These are phyloP conservation scores for Olyra latifolia DNA, from an alignment of 176 grass and related monocot genomes.

Conservation along the genomic window DNA sequence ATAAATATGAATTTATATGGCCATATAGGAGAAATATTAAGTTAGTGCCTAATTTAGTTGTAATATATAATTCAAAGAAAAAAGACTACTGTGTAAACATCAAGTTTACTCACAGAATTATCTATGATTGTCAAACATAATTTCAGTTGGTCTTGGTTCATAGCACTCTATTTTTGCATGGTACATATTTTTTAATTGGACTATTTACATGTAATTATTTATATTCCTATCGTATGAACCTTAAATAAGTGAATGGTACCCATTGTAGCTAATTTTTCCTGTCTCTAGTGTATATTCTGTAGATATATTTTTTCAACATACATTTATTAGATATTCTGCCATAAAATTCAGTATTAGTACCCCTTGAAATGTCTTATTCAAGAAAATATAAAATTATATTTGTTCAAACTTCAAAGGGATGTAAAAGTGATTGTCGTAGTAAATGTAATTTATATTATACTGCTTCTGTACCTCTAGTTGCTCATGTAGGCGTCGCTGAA, in stretches of 20 bases:
- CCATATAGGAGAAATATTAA: background rate
- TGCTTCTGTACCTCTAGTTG: constrained; percentile 79
- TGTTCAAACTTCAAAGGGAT: constrained; percentile 10
- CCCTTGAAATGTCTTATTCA: background rate
- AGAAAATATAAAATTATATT: background rate
- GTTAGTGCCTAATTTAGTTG: constrained; percentile 5
- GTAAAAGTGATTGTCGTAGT: background rate
- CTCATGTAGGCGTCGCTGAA: constrained; percentile 81
- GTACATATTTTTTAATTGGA: background rate
- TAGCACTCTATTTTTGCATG: background rate
- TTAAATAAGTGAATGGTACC: background rate
- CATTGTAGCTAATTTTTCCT: background rate
- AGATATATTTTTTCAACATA: background rate
- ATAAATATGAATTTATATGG: background rate
- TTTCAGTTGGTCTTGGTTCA: background rate
- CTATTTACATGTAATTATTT: background rate
- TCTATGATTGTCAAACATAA: background rate
- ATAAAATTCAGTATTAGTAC: constrained; percentile 6
- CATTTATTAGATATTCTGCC: constrained; percentile 19
- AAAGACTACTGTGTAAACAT: background rate
- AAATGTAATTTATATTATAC: constrained; percentile 14
- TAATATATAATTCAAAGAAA: background rate
- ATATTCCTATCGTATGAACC: constrained; percentile 13
- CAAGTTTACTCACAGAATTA: constrained; percentile 18
- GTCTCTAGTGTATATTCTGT: constrained; percentile 17